Base-by-base conservation (phyloP, 306 rosid genomes). In the Leucaena leucocephala region DNA sequence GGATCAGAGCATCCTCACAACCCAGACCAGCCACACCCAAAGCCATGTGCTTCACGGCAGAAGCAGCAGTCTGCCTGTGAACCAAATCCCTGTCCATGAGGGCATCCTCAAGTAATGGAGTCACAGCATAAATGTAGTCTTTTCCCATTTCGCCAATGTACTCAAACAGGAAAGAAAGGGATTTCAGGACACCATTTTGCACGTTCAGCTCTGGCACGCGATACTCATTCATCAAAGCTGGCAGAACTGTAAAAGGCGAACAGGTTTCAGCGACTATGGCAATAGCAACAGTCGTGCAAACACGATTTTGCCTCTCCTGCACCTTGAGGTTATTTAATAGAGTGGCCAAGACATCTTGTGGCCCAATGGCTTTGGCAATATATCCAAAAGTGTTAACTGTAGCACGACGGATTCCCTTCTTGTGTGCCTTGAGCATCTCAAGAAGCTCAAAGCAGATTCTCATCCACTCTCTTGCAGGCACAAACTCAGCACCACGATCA, bases 71-170 rank as follows among this genome's bases (percentile, higher is more conserved):
- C 80, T 94, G 98, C 90, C 98, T 86, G 79, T 90, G 98, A 71
- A 94, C 98, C 85, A 94, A 76, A 86, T 94, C 98, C 79, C 98
- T 84, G 74, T 94, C 98, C 97, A 94, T 94, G 17, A 94, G 92
- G 19, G 97, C 97, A 78, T 94, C 98, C 85, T 94, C 98, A 2
- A 94, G 98, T 84, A 94, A 78, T 3, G 98, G 97, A 48, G 98
- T 94, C 72, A 94, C 98, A 0, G 98, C 98, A 45, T 94, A 94
- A 68, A 94, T 94, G 76, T 94, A 94, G 81, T 94, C 98, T 77
- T 94, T 94, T 35, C 98, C 98, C 98, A 94, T 94, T 85, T 94
- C 98, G 45, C 98, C 98, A 43, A 94, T 94, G 83, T 94, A 94
- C 91, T 94, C 97, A 11, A 94, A 94, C 22, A 94, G 89, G 87